Conservation (phyloP, 192 early-diverging fungal genomes). For the Coemansia sp. region DNA sequence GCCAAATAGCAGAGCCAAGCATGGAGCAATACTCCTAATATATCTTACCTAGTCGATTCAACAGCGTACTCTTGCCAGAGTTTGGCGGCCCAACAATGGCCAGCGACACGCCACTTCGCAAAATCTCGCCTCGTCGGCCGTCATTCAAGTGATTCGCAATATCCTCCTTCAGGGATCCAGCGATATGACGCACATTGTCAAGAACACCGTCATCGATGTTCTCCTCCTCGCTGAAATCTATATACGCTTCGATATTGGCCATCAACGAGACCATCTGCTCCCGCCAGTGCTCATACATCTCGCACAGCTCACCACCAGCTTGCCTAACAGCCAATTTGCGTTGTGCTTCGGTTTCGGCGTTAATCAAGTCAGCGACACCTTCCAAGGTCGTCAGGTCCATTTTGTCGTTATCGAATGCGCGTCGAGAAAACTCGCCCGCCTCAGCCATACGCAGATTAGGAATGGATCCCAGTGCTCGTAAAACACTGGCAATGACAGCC, state of each 20-base stretch:
- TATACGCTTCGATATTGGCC: slow-evolving; percentile 66
- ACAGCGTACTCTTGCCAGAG: slow-evolving; percentile 72
- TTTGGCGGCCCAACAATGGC: slow-evolving; percentile 76
- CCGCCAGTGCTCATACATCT: slow-evolving; percentile 66
- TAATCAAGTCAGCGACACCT: slow-evolving; percentile 71
- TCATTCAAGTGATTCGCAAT: slow-evolving; percentile 60
- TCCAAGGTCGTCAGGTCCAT: slow-evolving; percentile 71
- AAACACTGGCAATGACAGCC: slow-evolving; percentile 61
- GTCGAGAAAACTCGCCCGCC: slow-evolving; percentile 71
- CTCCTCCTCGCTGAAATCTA: slow-evolving; percentile 82
- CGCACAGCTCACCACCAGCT: slow-evolving; percentile 64
- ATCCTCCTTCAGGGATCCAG: neutral
- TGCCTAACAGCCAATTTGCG: slow-evolving; percentile 65
- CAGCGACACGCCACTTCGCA: slow-evolving; percentile 67
- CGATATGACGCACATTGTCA: slow-evolving; percentile 4
- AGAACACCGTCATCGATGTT: slow-evolving; percentile 69
- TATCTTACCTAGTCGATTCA: slow-evolving; percentile 62
- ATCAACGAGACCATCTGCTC: slow-evolving; percentile 56
- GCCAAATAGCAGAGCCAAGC: slow-evolving; percentile 34
- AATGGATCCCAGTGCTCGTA: slow-evolving; percentile 55
- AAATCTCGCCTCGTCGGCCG: slow-evolving; percentile 66
- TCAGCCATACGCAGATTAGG: slow-evolving; percentile 63
- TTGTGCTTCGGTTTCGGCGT: slow-evolving; percentile 79
- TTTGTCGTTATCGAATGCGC: slow-evolving; percentile 73
- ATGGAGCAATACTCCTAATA: neutral